These are phyloP conservation scores for Psilocybe cyanescens DNA, from an alignment of 768 basidiomycete genomes.

Conservation along the genomic window DNA sequence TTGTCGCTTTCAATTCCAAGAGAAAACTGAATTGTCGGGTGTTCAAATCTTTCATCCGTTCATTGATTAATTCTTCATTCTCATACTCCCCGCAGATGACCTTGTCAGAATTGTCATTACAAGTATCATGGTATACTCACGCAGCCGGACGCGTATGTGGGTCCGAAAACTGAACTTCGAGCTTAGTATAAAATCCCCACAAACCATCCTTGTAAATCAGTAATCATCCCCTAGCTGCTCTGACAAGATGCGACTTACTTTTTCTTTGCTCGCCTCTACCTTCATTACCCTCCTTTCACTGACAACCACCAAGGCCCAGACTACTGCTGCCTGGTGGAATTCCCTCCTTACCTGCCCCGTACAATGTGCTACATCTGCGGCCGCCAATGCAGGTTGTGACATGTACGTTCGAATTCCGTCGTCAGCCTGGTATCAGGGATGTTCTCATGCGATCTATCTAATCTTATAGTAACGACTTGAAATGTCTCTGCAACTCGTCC, in stretches of 20 bases:
- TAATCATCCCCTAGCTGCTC: neutral
- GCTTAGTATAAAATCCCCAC: neutral
- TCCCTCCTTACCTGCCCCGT: slow-evolving; percentile 3
- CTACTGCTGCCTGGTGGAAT: neutral
- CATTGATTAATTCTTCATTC: neutral
- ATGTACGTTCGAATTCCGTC: neutral
- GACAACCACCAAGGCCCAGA: neutral
- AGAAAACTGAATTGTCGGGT: no score
- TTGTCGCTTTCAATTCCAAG: no score
- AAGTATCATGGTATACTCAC: neutral
- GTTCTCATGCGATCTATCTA: neutral
- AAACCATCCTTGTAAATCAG: no score
- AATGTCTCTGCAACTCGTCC: slow-evolving; percentile 5
- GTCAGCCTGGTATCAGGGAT: neutral
- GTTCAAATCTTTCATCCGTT: no score
- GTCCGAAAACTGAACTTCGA: neutral
- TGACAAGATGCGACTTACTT: neutral
- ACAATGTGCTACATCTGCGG: slow-evolving; percentile 7
- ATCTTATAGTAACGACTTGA: neutral
- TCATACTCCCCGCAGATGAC: neutral
- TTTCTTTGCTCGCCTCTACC: neutral
- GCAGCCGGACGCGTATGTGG: neutral
- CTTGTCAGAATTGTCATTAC: neutral
- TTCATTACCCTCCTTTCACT: neutral
- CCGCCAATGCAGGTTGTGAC: slow-evolving; percentile 5